Evolutionary conservation across 495 filamentous ascomycete species (phyloP), one percentile per base, ranked within the genome.

Genomic region (Thozetella sp.): DNA sequence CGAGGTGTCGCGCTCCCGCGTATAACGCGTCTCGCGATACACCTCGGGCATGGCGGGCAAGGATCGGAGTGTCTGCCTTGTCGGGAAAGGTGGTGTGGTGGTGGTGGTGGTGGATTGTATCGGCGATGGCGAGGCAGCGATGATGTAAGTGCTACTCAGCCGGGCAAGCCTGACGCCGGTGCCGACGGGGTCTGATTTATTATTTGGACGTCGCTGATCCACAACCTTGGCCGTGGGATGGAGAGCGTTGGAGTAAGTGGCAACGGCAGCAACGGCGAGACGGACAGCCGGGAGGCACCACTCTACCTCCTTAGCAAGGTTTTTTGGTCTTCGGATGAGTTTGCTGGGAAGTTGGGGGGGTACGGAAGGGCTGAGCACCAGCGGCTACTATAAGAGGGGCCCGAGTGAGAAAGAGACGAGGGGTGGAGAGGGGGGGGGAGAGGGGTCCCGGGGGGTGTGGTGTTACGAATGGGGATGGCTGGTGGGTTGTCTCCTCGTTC

Each of bases 21-120:
- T 64, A 66, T 80, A 79, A 55, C 76, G 74, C 68, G 75, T 65
- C 67, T 80, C 77, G 51, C 76, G 75, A 70, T 79, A 80, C 56
- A 78, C 67, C 62, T 80, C 74, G 57, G 76, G 69, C 79, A 82
- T 80, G 46, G 60, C 66, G 58, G 56, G 22, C 22, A 59, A 25
- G 25, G 43, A 53, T 50, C 43, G 17, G 55, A 23, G 2, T 43
- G n/a, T 34, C 24, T 56, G 27, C 40, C 53, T 12, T 19, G 53
- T 22, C 54, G 53, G 6, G n/a, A n/a, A 10, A n/a, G 43, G 43
- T 20, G 43, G 4, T 20, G 10, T 9, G 6, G 43, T 48, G 43
- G 43, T 48, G 6, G 43, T 9, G 9, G n/a, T 48, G 43, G 3
- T 9, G 6, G 9, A 48, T n/a, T 13, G 43, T 48, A 10, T 37